These are phyloP conservation scores for Sphagnum tenellum DNA, from an alignment of 225 moss, liverwort and hornwort species.

Conservation along the genomic window DNA sequence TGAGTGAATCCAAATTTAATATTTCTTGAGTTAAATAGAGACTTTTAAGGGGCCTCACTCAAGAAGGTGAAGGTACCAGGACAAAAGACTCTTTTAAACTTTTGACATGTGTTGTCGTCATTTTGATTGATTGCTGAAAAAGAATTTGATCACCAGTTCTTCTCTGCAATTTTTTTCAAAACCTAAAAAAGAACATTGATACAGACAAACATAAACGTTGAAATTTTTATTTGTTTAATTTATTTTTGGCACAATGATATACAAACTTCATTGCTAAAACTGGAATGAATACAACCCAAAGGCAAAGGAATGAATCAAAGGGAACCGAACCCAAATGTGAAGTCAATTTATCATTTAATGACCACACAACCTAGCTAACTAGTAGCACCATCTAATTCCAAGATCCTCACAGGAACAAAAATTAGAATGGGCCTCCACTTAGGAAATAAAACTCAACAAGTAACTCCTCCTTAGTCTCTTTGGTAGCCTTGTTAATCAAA, in stretches of 20 bases:
- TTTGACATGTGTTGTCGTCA: too few relatives aligned
- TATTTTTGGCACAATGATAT: background rate
- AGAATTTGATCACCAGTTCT: too few relatives aligned
- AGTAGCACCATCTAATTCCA: background rate
- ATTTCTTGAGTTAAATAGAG: too few relatives aligned
- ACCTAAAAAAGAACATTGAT: too few relatives aligned
- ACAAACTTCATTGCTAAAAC: slow-evolving; percentile 1
- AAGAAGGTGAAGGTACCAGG: too few relatives aligned
- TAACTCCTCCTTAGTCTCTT: background rate
- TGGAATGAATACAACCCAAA: background rate
- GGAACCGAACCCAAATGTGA: background rate
- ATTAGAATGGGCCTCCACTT: background rate
- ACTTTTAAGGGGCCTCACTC: too few relatives aligned
- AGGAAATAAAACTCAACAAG: background rate
- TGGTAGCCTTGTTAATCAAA: background rate
- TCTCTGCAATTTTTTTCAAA: too few relatives aligned
- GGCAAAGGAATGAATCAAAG: background rate
- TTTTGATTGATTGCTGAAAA: too few relatives aligned
- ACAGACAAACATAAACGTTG: too few relatives aligned
- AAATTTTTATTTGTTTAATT: too few relatives aligned
- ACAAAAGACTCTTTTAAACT: too few relatives aligned
- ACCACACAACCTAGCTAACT: background rate
- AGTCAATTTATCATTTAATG: background rate
- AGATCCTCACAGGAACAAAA: background rate
- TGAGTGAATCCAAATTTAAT: too few relatives aligned